Evolutionary conservation across 2,329 filamentous ascomycete species (phyloP).

Genomic region (Verticillium albo-atrum): DNA sequence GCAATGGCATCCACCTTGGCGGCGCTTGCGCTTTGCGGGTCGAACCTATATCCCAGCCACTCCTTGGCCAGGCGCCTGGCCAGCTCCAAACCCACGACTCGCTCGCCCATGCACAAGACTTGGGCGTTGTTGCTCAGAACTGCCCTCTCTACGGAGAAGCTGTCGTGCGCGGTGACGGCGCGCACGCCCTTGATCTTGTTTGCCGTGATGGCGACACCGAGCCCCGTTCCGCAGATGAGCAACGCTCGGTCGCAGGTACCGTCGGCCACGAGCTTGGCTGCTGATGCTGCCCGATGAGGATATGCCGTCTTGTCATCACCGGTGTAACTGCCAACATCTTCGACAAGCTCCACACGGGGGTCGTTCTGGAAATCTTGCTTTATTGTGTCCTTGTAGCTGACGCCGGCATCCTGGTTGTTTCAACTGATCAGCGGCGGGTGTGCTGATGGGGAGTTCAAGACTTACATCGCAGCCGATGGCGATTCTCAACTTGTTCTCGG

Average conservation of each 20-base stretch:
- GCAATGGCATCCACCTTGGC: constrained; percentile 39
- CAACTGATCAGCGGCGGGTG: not conserved
- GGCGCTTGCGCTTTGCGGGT: constrained; percentile 46
- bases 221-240: constrained; percentile 79
- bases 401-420: constrained; percentile 58
- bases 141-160: constrained; percentile 76
- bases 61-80: constrained; percentile 73
- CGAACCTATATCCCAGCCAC: constrained; percentile 82
- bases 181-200: constrained; percentile 83
- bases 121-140: constrained; percentile 83
- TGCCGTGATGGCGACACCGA: constrained; percentile 83
- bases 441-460: constrained; percentile 2
- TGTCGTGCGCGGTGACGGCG: constrained; percentile 86
- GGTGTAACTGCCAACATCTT: constrained; percentile 69
- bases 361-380: constrained; percentile 67
- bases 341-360: constrained; percentile 60
- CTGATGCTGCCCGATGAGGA: constrained; percentile 71
- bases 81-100: constrained; percentile 76
- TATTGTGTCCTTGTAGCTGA: constrained; percentile 74
- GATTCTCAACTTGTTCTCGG: constrained; percentile 40
- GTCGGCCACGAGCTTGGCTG: constrained; percentile 57
- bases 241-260: constrained; percentile 73
- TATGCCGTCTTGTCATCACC: constrained; percentile 74
- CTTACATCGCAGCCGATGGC: constrained; percentile 51
- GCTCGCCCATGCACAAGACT: constrained; percentile 80